Base-by-base conservation (phyloP, 805 yeast genomes). In the Kodamaea laetipori region DNA sequence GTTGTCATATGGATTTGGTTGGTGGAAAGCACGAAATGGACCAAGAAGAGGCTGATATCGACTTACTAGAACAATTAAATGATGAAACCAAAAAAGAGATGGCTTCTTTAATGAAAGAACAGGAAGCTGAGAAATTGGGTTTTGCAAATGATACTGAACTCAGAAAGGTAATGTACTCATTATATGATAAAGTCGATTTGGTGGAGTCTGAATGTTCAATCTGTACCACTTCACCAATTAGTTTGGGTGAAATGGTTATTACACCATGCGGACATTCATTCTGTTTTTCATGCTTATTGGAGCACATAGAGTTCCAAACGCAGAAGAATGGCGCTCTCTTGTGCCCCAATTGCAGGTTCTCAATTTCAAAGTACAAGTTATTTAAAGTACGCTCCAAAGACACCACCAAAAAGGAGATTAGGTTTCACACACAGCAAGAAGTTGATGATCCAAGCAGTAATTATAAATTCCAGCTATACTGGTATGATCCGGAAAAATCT, bases 241-340 rank as follows among this genome's bases (percentile, higher is more conserved):
- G 72, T 1, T 52, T 73, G 2, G 64, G 73, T 1, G 78, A 80
- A 21, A 70, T 78, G 33, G 73, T 82, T 0, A 73, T 92, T 9
- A 80, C 90, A 0, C 81, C 80, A 27, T 92, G 98, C 66, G 84
- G 86, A 21, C 98, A 92, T 62, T 64, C 81, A 34, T 89, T 82
- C 49, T 92, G 97, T 59, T 65, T 82, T 25, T 71, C 68, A 15
- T 92, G 97, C 61, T 55, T 90, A 18, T 52, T 80, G 45, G 90
- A 83, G 41, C 94, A 88, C 60, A 76, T 90, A 46, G 81, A 80
- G 15, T 88, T 80, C 56, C 92, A 86, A 53, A 66, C 64, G n/a
- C 47, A 57, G 4, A 71, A 75, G 39, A 67, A 72, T 0, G 67
- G 74, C 24, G 58, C 58, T 1, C 70, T 80, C 0, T 60, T 76